A percentile compares a stretch with the other conserved stretches of the same genome.
Evolutionary conservation across 495 filamentous ascomycete species (phyloP).

Genomic region (Aspergillus sclerotioniger): DNA sequence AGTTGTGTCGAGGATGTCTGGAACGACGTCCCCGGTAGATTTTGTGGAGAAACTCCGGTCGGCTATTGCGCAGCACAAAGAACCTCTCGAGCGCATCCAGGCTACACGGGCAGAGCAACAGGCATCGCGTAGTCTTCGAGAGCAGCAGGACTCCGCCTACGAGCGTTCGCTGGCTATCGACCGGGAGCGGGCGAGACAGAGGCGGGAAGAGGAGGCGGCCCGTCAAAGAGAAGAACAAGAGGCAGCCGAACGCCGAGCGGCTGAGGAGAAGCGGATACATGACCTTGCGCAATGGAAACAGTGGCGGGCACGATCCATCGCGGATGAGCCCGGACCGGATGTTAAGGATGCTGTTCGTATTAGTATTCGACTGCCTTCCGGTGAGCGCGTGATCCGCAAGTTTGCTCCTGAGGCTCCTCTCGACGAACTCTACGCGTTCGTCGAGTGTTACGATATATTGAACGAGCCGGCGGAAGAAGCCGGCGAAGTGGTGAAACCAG

Average conservation of each 20-base stretch:
- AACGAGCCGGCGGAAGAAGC: slow-evolving; percentile 31
- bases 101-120: slow-evolving; percentile 72
- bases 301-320: slow-evolving; percentile 71
- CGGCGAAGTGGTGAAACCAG: slow-evolving; percentile 49
- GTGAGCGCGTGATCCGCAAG: slow-evolving; percentile 69
- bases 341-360: slow-evolving; percentile 73
- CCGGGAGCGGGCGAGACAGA: slow-evolving; percentile 72
- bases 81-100: slow-evolving; percentile 65
- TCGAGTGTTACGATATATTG: slow-evolving; percentile 81
- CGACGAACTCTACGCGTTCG: slow-evolving; percentile 94
- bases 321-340: slow-evolving; percentile 62
- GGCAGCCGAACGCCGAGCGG: slow-evolving; percentile 60
- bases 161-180: slow-evolving; percentile 87
- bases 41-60: slow-evolving; percentile 70
- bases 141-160: slow-evolving; percentile 88
- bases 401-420: slow-evolving; percentile 64
- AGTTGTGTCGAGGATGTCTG: slow-evolving; percentile 70
- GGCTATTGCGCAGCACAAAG: slow-evolving; percentile 66
- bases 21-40: slow-evolving; percentile 60
- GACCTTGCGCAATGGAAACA: slow-evolving; percentile 70
- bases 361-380: slow-evolving; percentile 72
- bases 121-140: slow-evolving; percentile 69
- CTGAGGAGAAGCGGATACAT: slow-evolving; percentile 54
- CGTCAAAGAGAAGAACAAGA: slow-evolving; percentile 61
- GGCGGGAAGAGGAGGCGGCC: slow-evolving; percentile 70